These are phyloP conservation scores for Aspergillus sp. DNA, from an alignment of 2,329 filamentous ascomycete genomes.

Conservation along the genomic window DNA sequence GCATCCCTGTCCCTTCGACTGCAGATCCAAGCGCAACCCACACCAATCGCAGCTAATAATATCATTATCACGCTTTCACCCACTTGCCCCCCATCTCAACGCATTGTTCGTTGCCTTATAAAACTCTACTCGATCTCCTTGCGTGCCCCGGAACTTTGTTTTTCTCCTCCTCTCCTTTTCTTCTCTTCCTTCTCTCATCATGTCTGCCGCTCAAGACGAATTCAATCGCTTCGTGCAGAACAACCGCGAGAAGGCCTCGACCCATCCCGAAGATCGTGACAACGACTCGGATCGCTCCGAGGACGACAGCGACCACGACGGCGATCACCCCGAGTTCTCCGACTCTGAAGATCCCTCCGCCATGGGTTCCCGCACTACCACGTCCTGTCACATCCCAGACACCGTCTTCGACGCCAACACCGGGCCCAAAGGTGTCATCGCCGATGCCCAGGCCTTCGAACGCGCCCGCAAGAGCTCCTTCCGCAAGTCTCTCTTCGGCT, in stretches of 20 bases:
- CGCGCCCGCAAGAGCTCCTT: slow-evolving; percentile 49
- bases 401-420: slow-evolving; percentile 51
- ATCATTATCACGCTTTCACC: neutral
- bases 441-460: slow-evolving; percentile 51
- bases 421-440: slow-evolving; percentile 52
- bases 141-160: neutral
- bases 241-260: slow-evolving; percentile 33
- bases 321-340: slow-evolving; percentile 30
- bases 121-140: slow-evolving; percentile 12
- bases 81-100: slow-evolving; percentile 7
- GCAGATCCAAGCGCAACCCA: slow-evolving; percentile 13
- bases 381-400: slow-evolving; percentile 43
- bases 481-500: slow-evolving; percentile 41
- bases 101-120: slow-evolving; percentile 13
- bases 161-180: slow-evolving; percentile 1
- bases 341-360: slow-evolving; percentile 32
- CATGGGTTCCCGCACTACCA: slow-evolving; percentile 36
- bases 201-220: slow-evolving; percentile 48
- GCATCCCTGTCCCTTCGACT: slow-evolving; percentile 3
- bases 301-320: slow-evolving; percentile 13
- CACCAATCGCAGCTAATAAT: neutral
- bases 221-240: slow-evolving; percentile 43
- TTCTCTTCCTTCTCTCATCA: slow-evolving; percentile 27
- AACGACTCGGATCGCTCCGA: slow-evolving; percentile 24
- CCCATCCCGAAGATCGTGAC: slow-evolving; percentile 45